Base-by-base conservation (phyloP, 441 rosid genomes). In the Adansonia grandidieri region DNA sequence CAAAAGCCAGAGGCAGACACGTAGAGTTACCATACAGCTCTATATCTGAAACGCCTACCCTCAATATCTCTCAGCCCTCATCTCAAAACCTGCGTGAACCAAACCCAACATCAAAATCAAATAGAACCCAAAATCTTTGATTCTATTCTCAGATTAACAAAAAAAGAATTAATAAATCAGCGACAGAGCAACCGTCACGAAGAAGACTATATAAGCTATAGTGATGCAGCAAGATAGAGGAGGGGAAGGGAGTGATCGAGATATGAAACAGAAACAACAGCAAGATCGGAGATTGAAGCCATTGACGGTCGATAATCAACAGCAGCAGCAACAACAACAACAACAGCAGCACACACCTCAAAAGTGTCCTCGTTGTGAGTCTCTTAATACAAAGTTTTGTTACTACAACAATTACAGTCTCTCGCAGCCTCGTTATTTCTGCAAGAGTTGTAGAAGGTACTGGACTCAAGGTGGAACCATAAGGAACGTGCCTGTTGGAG, bases 401-500 rank as follows among this genome's bases (percentile, higher is more conserved):
- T 92, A 91, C 75, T 94, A 88, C 83, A 94, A 92, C 86, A 94
- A 94, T 71, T 90, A 91, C 82, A 90, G 90, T 40, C 77, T 88
- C 42, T 77, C 93, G 66, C 97, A 94, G 85, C 97, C 97, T 6
- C 94, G 98, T 2, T 90, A 88, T 76, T 89, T 86, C 78, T 94
- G 98, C 86, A 94, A 91, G 87, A 81, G 83, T 0, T 94, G 98
- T 84, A 82, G 94, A 78, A 80, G 98, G 73, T 91, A 89, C 57
- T 94, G 97, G 97, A 94, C 98, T 61, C 97, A 90, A 11, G 96
- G 98, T 5, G 97, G 98, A 24, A 85, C 89, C 71, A 79, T 89
- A 20, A 86, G 96, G 79, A 90, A 89, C 86, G 89, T 90, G 44
- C 97, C 97, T 0, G 86, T 91, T 0, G 98, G 96, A 17, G 95